Conservation (phyloP, 1,139 yeast species). For the Suhomyces coccinellae region DNA sequence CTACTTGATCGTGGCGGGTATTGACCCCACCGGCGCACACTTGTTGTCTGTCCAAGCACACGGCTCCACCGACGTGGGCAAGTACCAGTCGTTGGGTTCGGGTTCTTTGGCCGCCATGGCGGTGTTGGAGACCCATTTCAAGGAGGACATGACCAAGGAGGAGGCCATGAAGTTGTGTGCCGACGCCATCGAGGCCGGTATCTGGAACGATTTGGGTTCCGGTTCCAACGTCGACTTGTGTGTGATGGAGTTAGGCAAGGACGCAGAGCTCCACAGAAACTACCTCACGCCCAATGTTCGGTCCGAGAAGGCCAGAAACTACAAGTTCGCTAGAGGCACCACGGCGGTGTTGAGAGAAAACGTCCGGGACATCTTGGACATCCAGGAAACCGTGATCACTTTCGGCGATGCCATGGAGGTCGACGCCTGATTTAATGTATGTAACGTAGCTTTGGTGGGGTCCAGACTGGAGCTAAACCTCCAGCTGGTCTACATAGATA, state of each 20-base stretch:
- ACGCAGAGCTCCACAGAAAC: conserved; percentile 81
- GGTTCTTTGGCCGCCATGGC: conserved; percentile 99
- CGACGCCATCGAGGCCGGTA: conserved; percentile 95
- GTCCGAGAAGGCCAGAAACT: conserved; percentile 72
- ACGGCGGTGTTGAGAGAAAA: conserved; percentile 77
- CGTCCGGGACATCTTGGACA: conserved; percentile 64
- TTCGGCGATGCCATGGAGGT: conserved; percentile 69
- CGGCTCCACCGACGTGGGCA: conserved; percentile 95
- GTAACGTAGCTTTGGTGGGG: conserved; percentile 1
- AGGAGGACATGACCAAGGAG: conserved; percentile 71
- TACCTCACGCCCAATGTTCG: conserved; percentile 90
- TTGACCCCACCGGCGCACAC: conserved; percentile 94
- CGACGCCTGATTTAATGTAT: conserved; percentile 46
- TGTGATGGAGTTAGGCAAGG: conserved; percentile 91
- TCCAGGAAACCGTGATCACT: conserved; percentile 61
- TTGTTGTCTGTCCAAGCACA: conserved; percentile 94
- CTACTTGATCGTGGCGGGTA: conserved; percentile 93
- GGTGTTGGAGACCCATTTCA: conserved; percentile 86
- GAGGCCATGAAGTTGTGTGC: conserved; percentile 89
- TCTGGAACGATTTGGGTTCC: conserved; percentile 98
- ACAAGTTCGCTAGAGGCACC: conserved; percentile 87
- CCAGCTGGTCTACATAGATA: neutral
- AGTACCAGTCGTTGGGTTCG: conserved; percentile 87
- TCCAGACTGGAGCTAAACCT: too few relatives aligned
- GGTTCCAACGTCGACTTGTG: conserved; percentile 97